Percentiles rank a stretch among this genome's conserved stretches.
Conservation (phyloP, 495 filamentous ascomycete species). For the Xylaria grammica region DNA sequence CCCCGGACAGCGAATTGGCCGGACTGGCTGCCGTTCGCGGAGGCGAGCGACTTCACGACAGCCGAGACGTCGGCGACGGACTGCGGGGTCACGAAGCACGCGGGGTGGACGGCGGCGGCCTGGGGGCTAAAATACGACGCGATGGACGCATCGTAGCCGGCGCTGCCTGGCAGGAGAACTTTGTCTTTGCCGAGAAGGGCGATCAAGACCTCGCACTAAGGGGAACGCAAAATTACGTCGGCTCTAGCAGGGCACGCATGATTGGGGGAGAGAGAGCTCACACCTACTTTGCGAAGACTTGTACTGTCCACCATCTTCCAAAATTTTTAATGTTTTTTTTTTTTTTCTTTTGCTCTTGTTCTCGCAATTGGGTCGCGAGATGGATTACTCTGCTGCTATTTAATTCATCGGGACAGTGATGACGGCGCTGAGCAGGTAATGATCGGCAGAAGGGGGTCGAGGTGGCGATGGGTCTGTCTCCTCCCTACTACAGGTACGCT, state of each 20-base stretch:
- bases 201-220: constrained; percentile 2
- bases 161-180: constrained; percentile 15
- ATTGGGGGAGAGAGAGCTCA: too few relatives aligned
- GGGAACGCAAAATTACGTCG: neutral
- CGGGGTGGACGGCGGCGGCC: constrained; percentile 34
- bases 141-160: constrained; percentile 17
- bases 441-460: too few relatives aligned
- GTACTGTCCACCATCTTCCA: too few relatives aligned
- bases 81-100: constrained; percentile 50
- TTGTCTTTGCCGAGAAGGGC: constrained; percentile 9
- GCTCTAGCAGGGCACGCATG: neutral
- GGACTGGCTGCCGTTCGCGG: neutral
- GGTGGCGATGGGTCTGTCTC: too few relatives aligned
- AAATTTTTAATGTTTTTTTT: too few relatives aligned
- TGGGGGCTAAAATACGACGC: constrained; percentile 26
- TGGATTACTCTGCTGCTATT: too few relatives aligned
- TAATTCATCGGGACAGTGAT: too few relatives aligned
- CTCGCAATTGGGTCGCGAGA: too few relatives aligned
- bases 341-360: too few relatives aligned
- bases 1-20: constrained; percentile 49
- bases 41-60: constrained; percentile 37
- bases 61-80: constrained; percentile 45
- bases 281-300: too few relatives aligned
- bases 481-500: too few relatives aligned
- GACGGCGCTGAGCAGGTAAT: too few relatives aligned